Conservation (phyloP, 495 filamentous ascomycete species). For the Mytilinidion resinicola region DNA sequence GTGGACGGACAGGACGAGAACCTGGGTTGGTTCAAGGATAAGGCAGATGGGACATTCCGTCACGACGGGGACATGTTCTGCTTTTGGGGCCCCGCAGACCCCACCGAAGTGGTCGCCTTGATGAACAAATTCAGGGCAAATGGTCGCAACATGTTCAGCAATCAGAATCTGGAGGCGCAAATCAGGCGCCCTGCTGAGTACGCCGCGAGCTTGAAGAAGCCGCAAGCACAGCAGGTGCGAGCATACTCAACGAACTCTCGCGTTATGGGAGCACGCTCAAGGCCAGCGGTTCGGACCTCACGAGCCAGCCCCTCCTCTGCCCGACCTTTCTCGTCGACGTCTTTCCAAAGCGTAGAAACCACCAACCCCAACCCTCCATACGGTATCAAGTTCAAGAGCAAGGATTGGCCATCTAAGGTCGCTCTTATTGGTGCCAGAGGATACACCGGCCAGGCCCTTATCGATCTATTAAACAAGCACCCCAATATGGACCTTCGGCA, state of each 20-base stretch:
- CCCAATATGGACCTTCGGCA: slow-evolving; percentile 91
- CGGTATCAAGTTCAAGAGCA: slow-evolving; percentile 86
- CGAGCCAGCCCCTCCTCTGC: slow-evolving; percentile 4
- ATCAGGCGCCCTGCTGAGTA: slow-evolving; percentile 70
- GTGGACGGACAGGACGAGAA: slow-evolving; percentile 96
- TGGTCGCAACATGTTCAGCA: slow-evolving; percentile 81
- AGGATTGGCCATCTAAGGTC: slow-evolving; percentile 70
- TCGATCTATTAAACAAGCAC: slow-evolving; percentile 81
- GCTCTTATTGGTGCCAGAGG: slow-evolving; percentile 93
- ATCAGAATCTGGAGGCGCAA: slow-evolving; percentile 80
- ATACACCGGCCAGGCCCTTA: slow-evolving; percentile 91
- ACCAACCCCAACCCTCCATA: slow-evolving; percentile 97
- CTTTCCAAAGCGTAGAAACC: slow-evolving; percentile 36
- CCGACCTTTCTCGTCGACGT: slow-evolving; percentile 49
- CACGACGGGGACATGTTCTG: slow-evolving; percentile 85
- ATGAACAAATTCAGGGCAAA: slow-evolving; percentile 83
- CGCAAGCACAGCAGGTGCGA: slow-evolving; percentile 29
- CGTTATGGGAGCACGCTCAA: slow-evolving; percentile 5
- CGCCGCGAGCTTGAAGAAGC: slow-evolving; percentile 51
- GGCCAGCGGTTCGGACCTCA: slow-evolving; percentile 10
- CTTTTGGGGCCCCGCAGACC: slow-evolving; percentile 87
- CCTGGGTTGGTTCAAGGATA: slow-evolving; percentile 97
- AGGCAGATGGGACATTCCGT: slow-evolving; percentile 85
- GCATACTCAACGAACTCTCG: slow-evolving; percentile 26
- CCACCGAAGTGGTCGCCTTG: slow-evolving; percentile 77